These are phyloP conservation scores for Medicago truncatula DNA, from an alignment of 306 rosid genomes.

Conservation along the genomic window MtrunA17r5.0-ANR NC_053044.1:41460501-41461000, in stretches of 20 bases:
- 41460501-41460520: neutral
- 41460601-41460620: conserved; percentile 20
- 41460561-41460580: neutral
- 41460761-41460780: neutral
- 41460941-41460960: conserved; percentile 1
- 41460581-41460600: neutral
- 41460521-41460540: neutral
- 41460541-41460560: neutral
- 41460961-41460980: conserved; percentile 11
- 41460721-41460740: neutral
- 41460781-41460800: neutral
- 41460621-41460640: conserved; percentile 3
- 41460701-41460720: neutral
- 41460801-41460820: neutral
- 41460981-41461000: conserved; percentile 15
- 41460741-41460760: neutral
- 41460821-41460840: neutral
- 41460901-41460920: neutral
- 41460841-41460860: conserved; percentile 4
- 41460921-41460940: conserved; percentile 1
- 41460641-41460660: neutral
- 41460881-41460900: conserved; percentile 11
- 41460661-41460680: conserved; percentile 26
- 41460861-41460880: neutral
- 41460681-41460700: conserved; percentile 1